phyloP scores from a whole-genome alignment of 1,139 yeast genomes.

The Hanseniaspora uvarum region DNA sequence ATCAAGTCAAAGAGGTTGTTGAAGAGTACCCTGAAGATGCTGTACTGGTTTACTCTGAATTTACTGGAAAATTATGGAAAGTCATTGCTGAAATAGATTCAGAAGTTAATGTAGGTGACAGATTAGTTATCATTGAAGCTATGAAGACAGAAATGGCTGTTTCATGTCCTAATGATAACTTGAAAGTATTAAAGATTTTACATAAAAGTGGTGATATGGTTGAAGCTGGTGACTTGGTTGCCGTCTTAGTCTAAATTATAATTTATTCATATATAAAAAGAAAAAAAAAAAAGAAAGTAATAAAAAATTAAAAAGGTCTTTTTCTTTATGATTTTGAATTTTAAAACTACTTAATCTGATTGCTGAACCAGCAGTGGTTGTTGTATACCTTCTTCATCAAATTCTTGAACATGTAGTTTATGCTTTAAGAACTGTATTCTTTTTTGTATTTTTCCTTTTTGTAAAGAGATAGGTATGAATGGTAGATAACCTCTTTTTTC shows the following conservation, averaged over 20 bases:
- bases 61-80: constrained; percentile 95
- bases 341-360: neutral
- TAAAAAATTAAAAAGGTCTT: too few relatives aligned
- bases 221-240: constrained; percentile 90
- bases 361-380: constrained; percentile 8
- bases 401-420: constrained; percentile 5
- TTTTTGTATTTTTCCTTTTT: constrained; percentile 45
- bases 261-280: neutral
- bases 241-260: constrained; percentile 40
- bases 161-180: constrained; percentile 49
- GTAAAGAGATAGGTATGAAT: constrained; percentile 50
- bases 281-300: neutral
- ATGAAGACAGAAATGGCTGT: constrained; percentile 98
- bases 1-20: constrained; percentile 35
- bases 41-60: constrained; percentile 80
- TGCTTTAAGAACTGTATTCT: constrained; percentile 31
- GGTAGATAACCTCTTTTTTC: constrained; percentile 59
- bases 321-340: too few relatives aligned
- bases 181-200: constrained; percentile 66
- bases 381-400: neutral
- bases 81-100: constrained; percentile 77
- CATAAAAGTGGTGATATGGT: constrained; percentile 91
- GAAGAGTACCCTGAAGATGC: constrained; percentile 64
- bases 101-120: constrained; percentile 60
- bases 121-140: constrained; percentile 83